Evolutionary conservation across 2,329 filamentous ascomycete genomes (phyloP).

Genomic region (Neofusicoccum ribis): DNA sequence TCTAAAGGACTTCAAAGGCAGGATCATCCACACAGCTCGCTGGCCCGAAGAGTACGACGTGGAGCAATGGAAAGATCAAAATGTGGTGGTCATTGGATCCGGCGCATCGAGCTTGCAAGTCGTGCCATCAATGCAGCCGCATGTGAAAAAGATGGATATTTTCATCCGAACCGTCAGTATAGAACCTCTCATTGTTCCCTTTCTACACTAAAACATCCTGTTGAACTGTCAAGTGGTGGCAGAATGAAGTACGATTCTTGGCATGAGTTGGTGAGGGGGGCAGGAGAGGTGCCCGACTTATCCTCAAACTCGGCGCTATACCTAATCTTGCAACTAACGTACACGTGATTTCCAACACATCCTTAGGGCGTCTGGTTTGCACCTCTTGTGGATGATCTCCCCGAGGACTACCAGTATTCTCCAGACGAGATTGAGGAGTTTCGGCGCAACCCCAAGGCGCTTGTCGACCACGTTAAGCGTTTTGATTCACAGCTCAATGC

Average conservation of each 20-base stretch:
- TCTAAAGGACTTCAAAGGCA: conserved; percentile 48
- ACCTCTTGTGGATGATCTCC: conserved; percentile 48
- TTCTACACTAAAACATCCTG: too few species aligned
- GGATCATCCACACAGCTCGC: conserved; percentile 44
- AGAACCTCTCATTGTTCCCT: too few species aligned
- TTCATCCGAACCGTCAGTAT: conserved; percentile 43
- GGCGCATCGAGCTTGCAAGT: conserved; percentile 50
- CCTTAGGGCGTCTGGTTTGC: conserved; percentile 43
- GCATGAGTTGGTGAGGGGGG: too few species aligned
- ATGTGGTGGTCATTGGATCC: conserved; percentile 48
- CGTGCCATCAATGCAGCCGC: conserved; percentile 49
- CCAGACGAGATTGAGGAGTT: conserved; percentile 45
- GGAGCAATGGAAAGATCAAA: conserved; percentile 44
- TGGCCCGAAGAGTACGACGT: conserved; percentile 49
- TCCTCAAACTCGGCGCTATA: too few species aligned
- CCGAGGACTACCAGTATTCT: conserved; percentile 47
- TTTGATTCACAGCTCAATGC: conserved; percentile 43
- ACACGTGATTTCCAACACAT: too few species aligned
- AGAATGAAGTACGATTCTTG: too few species aligned
- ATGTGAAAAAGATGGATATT: conserved; percentile 47
- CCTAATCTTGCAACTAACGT: too few species aligned
- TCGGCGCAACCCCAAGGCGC: conserved; percentile 41
- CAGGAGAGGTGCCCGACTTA: too few species aligned
- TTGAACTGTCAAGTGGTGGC: too few species aligned
- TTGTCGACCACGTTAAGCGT: conserved; percentile 48